These are phyloP conservation scores for Globisporangium mamillatum DNA, from an alignment of 352 stramenopile species.

Conservation along the genomic window DNA sequence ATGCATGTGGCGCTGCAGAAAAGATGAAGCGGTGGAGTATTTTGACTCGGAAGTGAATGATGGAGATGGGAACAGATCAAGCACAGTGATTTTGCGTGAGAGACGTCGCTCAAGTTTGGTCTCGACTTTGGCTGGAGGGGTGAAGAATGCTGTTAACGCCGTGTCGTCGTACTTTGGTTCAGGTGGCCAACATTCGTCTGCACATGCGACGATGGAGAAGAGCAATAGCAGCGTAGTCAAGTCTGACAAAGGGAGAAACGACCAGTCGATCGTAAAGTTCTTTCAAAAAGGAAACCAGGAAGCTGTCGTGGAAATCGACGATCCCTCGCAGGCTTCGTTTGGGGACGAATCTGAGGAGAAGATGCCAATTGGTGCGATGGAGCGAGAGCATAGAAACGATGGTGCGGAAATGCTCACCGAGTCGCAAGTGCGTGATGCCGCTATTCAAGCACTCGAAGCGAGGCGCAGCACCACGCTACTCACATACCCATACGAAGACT, in stretches of 20 bases:
- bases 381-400: background rate
- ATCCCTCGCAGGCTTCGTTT: constrained; percentile 7
- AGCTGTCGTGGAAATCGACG: constrained; percentile 18
- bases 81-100: background rate
- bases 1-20: background rate
- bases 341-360: background rate
- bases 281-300: constrained; percentile 1
- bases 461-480: constrained; percentile 25
- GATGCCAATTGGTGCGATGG: background rate
- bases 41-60: constrained; percentile 9
- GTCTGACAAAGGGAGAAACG: background rate
- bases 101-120: constrained; percentile 24
- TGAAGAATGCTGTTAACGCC: constrained; percentile 29
- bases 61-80: background rate
- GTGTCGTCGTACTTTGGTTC: constrained; percentile 25
- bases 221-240: background rate
- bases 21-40: constrained; percentile 10
- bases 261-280: constrained; percentile 14
- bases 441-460: background rate
- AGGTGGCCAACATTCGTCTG: constrained; percentile 1
- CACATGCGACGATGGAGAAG: background rate
- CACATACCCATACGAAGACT: constrained; percentile 63
- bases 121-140: constrained; percentile 19
- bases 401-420: background rate
- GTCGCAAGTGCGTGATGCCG: background rate